Base-by-base conservation (phyloP, 1,284 basidiomycete species). In the Puccinia coronata region DNA sequence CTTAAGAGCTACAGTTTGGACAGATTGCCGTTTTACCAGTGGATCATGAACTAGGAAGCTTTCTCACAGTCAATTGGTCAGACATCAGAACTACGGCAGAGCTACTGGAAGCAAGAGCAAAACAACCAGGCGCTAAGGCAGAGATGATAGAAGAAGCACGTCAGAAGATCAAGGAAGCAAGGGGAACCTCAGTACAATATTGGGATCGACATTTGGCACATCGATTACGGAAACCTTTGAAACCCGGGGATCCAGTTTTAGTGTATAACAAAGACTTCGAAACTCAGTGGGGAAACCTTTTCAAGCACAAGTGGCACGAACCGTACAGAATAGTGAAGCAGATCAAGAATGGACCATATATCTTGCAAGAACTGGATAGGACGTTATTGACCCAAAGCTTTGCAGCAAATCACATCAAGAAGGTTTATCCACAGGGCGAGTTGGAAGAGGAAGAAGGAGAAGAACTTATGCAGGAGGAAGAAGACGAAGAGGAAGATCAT, bases 401-500 rank as follows among this genome's bases (percentile, higher is more conserved):
- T 47, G 43, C 43, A 47, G 43, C 43, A 47, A 47, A 16, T 47
- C 43, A 47, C 16, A 47, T 47, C 43, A 47, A 47, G 43, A 47
- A 47, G 16, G 6, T 47, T 47, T 47, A 47, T 47, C 43, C 43
- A 47, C 43, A 16, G 6, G 43, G 43, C 9, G 43, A 47, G 43
- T 47, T 47, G 16, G 43, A 47, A 16, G 43, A 47, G 16, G 43
- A 47, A 47, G 43, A 47, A 16, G 43, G 43, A 16, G 43, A 47
- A 47, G 43, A 47, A 47, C 16, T 47, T 8, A 47, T 16, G 16
- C 67, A 36, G 51, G 71, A 61, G 47, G 11, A 59, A 70, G 69
- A 47, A 75, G 34, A 61, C 72, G 57, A 53, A 80, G 76, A 63
- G 55, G 43, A 57, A 49, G 47, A 53, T 74, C 47, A 65, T 43